phyloP scores from a whole-genome alignment of 1,284 basidiomycete species.

The Pseudozyma pruni region DNA sequence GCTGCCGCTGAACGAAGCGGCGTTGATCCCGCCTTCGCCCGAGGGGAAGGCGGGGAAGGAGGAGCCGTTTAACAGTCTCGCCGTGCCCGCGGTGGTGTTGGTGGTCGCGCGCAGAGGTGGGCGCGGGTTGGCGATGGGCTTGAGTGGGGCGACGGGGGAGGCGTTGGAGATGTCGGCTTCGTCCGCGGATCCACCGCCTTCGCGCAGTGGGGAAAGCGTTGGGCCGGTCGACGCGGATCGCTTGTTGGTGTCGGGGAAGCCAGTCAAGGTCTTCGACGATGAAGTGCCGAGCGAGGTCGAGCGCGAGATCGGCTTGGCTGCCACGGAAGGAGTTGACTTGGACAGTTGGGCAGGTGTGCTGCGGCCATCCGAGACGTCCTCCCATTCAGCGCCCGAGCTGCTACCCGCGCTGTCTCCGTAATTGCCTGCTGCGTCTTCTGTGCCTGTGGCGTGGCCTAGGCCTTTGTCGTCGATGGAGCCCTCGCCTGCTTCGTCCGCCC shows the following conservation, averaged over 20 bases:
- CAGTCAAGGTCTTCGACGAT: not conserved
- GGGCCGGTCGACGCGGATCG: slow-evolving; percentile 9
- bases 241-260: slow-evolving; percentile 4
- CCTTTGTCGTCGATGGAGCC: slow-evolving; percentile 81
- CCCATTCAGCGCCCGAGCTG: slow-evolving; percentile 38
- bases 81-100: slow-evolving; percentile 9
- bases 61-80: slow-evolving; percentile 11
- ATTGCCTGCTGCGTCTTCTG: not conserved
- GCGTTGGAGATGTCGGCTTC: slow-evolving; percentile 25
- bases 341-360: slow-evolving; percentile 16
- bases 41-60: slow-evolving; percentile 16
- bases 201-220: slow-evolving; percentile 17
- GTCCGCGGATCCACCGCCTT: slow-evolving; percentile 14
- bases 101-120: slow-evolving; percentile 19
- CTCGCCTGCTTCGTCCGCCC: slow-evolving; percentile 87
- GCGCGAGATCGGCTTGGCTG: slow-evolving; percentile 14
- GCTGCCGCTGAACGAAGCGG: not conserved
- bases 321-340: slow-evolving; percentile 4
- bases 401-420: slow-evolving; percentile 10
- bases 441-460: slow-evolving; percentile 3
- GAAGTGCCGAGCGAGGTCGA: slow-evolving; percentile 8
- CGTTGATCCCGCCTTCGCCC: slow-evolving; percentile 8
- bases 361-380: slow-evolving; percentile 33
- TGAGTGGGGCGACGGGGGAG: slow-evolving; percentile 4
- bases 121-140: not conserved